These are phyloP conservation scores for Phaeosphaeriaceae sp. DNA, from an alignment of 2,329 filamentous ascomycete species.

Conservation along the genomic window DNA sequence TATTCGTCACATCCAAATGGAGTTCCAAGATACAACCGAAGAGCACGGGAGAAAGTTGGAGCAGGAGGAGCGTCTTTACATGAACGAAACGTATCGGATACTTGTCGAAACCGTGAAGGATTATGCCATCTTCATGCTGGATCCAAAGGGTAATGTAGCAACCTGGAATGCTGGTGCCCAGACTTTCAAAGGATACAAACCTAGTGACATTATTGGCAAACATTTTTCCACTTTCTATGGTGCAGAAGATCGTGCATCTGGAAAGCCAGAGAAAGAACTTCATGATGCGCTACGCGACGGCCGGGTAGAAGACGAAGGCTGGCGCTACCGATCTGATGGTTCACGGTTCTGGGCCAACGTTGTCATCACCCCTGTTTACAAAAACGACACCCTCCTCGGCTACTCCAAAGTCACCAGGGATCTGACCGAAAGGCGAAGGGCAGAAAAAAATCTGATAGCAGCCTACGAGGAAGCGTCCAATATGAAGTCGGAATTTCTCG, in stretches of 20 bases:
- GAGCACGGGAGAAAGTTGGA: conserved; percentile 43
- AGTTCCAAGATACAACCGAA: conserved; percentile 49
- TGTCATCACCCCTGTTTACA: conserved; percentile 63
- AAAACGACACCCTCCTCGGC: conserved; percentile 60
- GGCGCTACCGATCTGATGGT: conserved; percentile 66
- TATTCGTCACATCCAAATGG: conserved; percentile 53
- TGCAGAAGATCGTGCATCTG: conserved; percentile 55
- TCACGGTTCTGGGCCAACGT: conserved; percentile 66
- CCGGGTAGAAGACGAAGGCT: conserved; percentile 65
- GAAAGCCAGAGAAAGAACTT: conserved; percentile 61
- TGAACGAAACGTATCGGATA: conserved; percentile 64
- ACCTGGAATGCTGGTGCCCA: conserved; percentile 66
- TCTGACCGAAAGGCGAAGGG: conserved; percentile 61
- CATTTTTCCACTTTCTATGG: conserved; percentile 66
- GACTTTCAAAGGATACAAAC: conserved; percentile 63
- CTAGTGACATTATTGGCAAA: conserved; percentile 60
- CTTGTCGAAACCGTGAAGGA: conserved; percentile 67
- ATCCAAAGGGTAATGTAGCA: conserved; percentile 60
- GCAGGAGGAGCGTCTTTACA: conserved; percentile 53
- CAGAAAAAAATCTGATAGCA: conserved; percentile 61
- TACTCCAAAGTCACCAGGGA: conserved; percentile 67
- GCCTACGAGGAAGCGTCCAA: conserved; percentile 69
- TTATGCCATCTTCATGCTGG: conserved; percentile 68
- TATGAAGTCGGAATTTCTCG: conserved; percentile 66
- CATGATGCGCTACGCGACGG: conserved; percentile 61